These are phyloP conservation scores for Epichloe gansuensis DNA, from an alignment of 2,329 filamentous ascomycete species.

Conservation along the genomic window DNA sequence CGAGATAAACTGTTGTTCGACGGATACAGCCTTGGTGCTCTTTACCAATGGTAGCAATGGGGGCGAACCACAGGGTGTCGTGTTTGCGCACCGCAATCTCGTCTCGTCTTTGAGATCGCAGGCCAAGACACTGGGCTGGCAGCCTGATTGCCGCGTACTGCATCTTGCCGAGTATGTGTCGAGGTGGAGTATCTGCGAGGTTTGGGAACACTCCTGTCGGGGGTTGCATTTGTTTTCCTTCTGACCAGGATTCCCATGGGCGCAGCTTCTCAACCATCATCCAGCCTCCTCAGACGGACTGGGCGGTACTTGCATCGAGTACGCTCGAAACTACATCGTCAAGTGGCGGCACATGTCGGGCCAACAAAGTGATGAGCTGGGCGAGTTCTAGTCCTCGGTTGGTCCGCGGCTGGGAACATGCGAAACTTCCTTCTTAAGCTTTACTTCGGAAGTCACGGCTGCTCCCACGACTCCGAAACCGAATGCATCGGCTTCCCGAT, in stretches of 20 bases:
- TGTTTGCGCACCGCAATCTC: background rate
- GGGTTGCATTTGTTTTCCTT: slow-evolving; percentile 1
- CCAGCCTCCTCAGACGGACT: background rate
- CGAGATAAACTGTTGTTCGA: background rate
- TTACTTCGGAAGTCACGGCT: background rate
- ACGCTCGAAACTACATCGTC: background rate
- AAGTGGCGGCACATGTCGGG: background rate
- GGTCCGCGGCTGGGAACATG: slow-evolving; percentile 1
- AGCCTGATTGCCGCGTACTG: background rate
- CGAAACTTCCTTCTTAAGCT: background rate
- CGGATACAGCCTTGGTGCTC: background rate
- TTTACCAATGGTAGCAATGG: background rate
- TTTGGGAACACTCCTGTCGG: background rate
- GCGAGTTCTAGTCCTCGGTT: background rate
- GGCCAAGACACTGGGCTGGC: background rate
- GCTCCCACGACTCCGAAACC: background rate
- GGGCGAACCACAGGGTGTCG: background rate
- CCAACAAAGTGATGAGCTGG: background rate
- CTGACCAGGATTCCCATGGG: background rate
- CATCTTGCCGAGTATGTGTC: background rate
- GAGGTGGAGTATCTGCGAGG: slow-evolving; percentile 1
- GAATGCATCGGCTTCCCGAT: background rate
- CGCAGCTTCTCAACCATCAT: background rate
- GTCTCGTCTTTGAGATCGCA: background rate
- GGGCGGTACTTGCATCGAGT: background rate